Evolutionary conservation across 495 filamentous ascomycete genomes (phyloP).

Genomic region (Opeltia flavorubescens): DNA sequence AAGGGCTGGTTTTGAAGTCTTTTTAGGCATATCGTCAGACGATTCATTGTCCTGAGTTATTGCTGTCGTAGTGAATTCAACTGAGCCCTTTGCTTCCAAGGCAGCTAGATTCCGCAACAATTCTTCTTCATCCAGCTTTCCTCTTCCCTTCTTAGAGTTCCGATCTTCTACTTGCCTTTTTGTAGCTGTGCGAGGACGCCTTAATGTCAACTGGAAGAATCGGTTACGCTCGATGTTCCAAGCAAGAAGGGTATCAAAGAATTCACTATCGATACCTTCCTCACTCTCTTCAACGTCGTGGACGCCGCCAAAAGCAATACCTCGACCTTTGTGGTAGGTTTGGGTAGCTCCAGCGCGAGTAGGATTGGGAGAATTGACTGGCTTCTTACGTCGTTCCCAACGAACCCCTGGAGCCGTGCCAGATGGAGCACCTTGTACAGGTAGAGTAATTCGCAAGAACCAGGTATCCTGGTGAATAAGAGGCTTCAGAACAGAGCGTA

Average conservation of each 20-base stretch:
- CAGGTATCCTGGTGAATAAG: conserved; percentile 89
- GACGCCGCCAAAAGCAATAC: conserved; percentile 87
- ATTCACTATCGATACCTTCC: conserved; percentile 90
- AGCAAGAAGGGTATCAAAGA: conserved; percentile 77
- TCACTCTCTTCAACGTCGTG: conserved; percentile 88
- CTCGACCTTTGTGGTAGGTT: conserved; percentile 81
- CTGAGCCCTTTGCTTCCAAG: conserved; percentile 52
- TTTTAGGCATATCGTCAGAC: conserved; percentile 38
- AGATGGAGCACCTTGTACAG: conserved; percentile 40
- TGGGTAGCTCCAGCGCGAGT: conserved; percentile 77
- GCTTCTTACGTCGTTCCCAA: conserved; percentile 89
- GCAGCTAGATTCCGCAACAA: conserved; percentile 70
- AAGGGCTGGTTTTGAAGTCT: conserved; percentile 35
- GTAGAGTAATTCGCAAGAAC: conserved; percentile 71
- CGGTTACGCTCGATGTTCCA: conserved; percentile 92
- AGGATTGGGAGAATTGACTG: conserved; percentile 76
- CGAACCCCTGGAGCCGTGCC: conserved; percentile 53
- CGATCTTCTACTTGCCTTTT: conserved; percentile 47
- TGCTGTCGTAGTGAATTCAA: conserved; percentile 42
- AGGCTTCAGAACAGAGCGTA: conserved; percentile 61
- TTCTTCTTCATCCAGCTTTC: conserved; percentile 79
- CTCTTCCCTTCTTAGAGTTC: conserved; percentile 47
- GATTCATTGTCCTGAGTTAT: conserved; percentile 30
- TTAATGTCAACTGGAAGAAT: conserved; percentile 71
- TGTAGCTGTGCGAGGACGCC: conserved; percentile 46